Base-by-base conservation (phyloP, 2,329 filamentous ascomycete genomes). In the Parastagonospora avenae region DNA sequence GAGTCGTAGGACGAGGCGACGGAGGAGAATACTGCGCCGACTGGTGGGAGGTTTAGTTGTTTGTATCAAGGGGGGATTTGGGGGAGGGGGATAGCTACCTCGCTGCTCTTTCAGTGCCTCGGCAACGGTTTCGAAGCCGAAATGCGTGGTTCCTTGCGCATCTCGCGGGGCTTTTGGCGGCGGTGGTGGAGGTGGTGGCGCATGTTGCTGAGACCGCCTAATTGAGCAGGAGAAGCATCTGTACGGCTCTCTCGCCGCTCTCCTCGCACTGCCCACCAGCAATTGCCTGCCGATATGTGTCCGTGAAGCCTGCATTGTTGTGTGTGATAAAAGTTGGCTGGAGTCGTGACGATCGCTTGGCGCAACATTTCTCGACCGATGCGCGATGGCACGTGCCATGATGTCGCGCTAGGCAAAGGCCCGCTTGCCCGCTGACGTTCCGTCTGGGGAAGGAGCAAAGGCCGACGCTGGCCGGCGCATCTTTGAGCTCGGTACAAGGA, bases 1-100 rank as follows among this genome's bases (percentile, higher is more conserved):
- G 88, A 89, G 76, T 99, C 94, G 77, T 99, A 99, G 14, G 89
- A 91, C 57, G 90, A 87, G 62, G 94, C 94, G 35, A 99, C 94
- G 61, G 89, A 97, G 74, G 91, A 93, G 79, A 99, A 99, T 51
- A 99, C 94, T 36, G 85, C 86, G 53, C 89, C 89, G 35, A 97
- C 92, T 81, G 78, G 19, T 5, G 19, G 19, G 19, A 5, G 5
- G 19, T 3, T 24, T 24, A 24, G 19, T n/a, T n/a, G n/a, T n/a
- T n/a, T n/a, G n/a, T 24, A 24, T 24, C 19, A 3, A 5, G 19
- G 19, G 5, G 19, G 19, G 19, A 24, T 3, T 3, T 5, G 19
- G 19, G 19, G 19, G 19, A 24, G 19, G 5, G 19, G 19, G 19
- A 24, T 3, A 28, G 40, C 43, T 76, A 86, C 85, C 85, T 77